Percentiles rank a stretch among this genome's conserved stretches.
These are phyloP conservation scores for Trichosporon sp. DNA, from an alignment of 1,284 basidiomycete genomes.

Conservation along the genomic window DNA sequence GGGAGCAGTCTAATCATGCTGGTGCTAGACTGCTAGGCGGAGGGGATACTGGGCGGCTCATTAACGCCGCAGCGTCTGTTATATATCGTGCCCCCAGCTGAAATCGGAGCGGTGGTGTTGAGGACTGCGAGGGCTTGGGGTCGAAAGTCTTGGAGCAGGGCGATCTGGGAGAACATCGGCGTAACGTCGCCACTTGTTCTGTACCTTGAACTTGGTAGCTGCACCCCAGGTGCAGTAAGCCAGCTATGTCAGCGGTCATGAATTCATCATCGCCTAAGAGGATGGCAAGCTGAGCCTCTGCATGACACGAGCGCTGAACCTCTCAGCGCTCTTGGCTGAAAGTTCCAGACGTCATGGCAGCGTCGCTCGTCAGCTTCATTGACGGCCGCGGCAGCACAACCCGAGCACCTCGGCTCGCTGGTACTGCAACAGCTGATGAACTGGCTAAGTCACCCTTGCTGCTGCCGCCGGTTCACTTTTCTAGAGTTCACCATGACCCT, in stretches of 20 bases:
- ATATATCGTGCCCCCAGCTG: neutral
- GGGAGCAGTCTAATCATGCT: conserved; percentile 15
- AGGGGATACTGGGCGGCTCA: neutral
- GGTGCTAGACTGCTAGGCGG: neutral
- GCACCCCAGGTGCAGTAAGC: neutral
- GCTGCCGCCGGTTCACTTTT: neutral
- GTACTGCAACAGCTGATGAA: neutral
- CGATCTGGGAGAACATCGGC: neutral
- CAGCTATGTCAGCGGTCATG: neutral
- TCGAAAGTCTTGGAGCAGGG: neutral
- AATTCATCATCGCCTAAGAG: neutral
- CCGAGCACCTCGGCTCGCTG: neutral
- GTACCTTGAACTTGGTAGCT: neutral
- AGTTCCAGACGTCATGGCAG: neutral
- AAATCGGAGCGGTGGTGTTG: neutral
- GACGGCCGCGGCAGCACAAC: neutral
- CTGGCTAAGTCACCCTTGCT: neutral
- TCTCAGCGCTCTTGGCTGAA: neutral
- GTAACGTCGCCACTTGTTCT: conserved; percentile 1
- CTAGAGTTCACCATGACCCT: neutral
- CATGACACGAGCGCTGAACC: neutral
- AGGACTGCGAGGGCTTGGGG: conserved; percentile 1
- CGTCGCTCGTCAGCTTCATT: conserved; percentile 2
- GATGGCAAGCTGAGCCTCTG: neutral
- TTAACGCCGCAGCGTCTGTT: neutral